Percentiles rank a stretch among this genome's conserved stretches.
Evolutionary conservation across 345 rosid species (phyloP).

Genomic region (Corchorus olitorius): DNA sequence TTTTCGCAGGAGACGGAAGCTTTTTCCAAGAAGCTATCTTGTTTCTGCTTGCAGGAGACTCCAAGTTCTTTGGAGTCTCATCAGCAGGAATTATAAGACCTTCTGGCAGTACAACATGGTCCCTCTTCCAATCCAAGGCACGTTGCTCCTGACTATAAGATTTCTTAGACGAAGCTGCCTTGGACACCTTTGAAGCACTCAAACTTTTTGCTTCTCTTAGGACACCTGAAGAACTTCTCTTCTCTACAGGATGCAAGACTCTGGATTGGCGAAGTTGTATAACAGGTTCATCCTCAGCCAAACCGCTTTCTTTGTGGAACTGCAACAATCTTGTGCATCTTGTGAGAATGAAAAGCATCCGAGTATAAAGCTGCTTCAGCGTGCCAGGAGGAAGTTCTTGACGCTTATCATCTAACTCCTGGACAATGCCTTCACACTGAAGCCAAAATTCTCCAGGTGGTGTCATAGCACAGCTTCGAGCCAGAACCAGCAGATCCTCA

Average conservation of each 20-base stretch:
- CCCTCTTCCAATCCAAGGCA: conserved; percentile 73
- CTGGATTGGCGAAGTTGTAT: conserved; percentile 82
- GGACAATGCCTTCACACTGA: conserved; percentile 99
- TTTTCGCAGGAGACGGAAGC: conserved; percentile 79
- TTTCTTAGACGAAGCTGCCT: conserved; percentile 65
- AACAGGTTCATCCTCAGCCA: conserved; percentile 74
- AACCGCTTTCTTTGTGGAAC: conserved; percentile 97
- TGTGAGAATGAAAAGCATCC: conserved; percentile 98
- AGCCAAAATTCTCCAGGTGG: conserved; percentile 98
- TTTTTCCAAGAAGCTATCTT: conserved; percentile 92
- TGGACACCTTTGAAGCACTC: conserved; percentile 58
- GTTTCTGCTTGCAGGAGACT: conserved; percentile 64
- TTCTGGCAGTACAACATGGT: conserved; percentile 42
- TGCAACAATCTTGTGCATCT: conserved; percentile 97
- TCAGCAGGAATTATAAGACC: conserved; percentile 44
- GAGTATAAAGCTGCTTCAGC: conserved; percentile 92
- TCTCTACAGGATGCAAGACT: conserved; percentile 73
- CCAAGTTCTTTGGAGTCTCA: conserved; percentile 49
- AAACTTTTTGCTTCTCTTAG: conserved; percentile 65
- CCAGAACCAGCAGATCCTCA: conserved; percentile 92
- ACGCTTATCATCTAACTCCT: conserved; percentile 96
- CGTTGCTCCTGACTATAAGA: conserved; percentile 95
- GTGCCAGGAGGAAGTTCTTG: conserved; percentile 95
- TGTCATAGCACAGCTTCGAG: conserved; percentile 96
- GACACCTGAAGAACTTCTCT: conserved; percentile 48